Percentiles rank a stretch among this genome's conserved stretches.
These are phyloP conservation scores for Fusarium sp. DNA, from an alignment of 2,329 filamentous ascomycete species.

Conservation along the genomic window DNA sequence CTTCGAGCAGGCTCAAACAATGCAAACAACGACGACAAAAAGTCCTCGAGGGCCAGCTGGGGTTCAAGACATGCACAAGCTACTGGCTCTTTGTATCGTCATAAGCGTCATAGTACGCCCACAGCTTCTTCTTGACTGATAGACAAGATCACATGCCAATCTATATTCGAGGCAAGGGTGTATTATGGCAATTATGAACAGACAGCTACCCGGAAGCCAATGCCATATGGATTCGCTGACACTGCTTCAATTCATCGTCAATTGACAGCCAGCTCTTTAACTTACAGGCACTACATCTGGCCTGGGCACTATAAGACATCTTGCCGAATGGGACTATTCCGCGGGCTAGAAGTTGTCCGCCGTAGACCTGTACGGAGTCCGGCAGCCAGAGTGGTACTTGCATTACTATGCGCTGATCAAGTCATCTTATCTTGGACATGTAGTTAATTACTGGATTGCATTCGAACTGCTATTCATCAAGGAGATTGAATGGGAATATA, in stretches of 20 bases:
- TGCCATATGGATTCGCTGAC: not conserved
- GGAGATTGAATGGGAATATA: not conserved
- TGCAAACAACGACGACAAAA: not conserved
- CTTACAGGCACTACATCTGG: not conserved
- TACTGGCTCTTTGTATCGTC: too few species aligned
- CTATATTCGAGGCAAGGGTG: not conserved
- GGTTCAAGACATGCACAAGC: too few species aligned
- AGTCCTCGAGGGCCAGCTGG: not conserved
- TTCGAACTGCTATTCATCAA: not conserved
- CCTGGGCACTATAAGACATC: not conserved
- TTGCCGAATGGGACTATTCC: not conserved
- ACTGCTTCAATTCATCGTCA: too few species aligned
- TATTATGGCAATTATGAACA: fast-evolving
- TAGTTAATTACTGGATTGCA: not conserved
- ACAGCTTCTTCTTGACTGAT: not conserved
- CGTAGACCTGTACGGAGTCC: not conserved
- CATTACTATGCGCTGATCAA: not conserved
- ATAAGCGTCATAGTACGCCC: not conserved
- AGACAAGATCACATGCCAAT: too few species aligned
- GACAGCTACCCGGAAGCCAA: not conserved
- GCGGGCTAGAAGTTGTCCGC: not conserved
- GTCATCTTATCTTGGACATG: not conserved
- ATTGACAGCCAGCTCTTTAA: not conserved
- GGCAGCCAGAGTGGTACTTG: not conserved
- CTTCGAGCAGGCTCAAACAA: too few species aligned